Percentiles rank a stretch among this genome's conserved stretches.
These are phyloP conservation scores for Albugo laibachii DNA, from an alignment of 352 stramenopile genomes.

Conservation along the genomic window DNA sequence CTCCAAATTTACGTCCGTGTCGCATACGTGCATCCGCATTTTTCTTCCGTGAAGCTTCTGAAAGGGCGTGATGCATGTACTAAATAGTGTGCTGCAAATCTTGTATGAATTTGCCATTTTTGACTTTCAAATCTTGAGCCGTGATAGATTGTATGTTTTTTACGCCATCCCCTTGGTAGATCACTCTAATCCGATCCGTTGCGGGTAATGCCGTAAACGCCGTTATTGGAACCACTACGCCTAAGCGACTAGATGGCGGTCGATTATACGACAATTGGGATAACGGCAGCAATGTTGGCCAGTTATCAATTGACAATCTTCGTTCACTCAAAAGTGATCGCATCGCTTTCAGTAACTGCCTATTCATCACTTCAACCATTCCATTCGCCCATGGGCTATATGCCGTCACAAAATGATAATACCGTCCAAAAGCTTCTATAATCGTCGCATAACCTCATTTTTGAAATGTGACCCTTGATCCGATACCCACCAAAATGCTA, in stretches of 20 bases:
- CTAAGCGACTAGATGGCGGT: conserved; percentile 3
- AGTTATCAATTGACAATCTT: conserved; percentile 1
- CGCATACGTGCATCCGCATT: background rate
- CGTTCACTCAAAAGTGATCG: conserved; percentile 9
- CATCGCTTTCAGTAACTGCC: conserved; percentile 4
- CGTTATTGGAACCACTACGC: conserved; percentile 9
- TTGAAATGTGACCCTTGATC: no score
- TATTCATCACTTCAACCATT: conserved; percentile 11
- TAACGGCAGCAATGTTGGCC: conserved; percentile 7
- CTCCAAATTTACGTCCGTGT: background rate
- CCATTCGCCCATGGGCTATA: conserved; percentile 10
- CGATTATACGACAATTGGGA: conserved; percentile 11
- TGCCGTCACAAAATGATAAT: conserved; percentile 14
- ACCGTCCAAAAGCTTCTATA: conserved; percentile 1
- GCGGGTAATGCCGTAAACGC: conserved; percentile 10
- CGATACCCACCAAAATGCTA: no score
- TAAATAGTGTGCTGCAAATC: background rate
- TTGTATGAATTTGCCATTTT: background rate
- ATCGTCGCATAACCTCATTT: conserved; percentile 3
- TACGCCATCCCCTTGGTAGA: background rate
- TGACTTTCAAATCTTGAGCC: background rate
- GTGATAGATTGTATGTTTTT: background rate
- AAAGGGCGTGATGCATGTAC: background rate
- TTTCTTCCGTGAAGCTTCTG: background rate
- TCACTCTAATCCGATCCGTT: background rate